phyloP scores from a whole-genome alignment of 805 yeast genomes.

The Candida khao-thaluensis region DNA sequence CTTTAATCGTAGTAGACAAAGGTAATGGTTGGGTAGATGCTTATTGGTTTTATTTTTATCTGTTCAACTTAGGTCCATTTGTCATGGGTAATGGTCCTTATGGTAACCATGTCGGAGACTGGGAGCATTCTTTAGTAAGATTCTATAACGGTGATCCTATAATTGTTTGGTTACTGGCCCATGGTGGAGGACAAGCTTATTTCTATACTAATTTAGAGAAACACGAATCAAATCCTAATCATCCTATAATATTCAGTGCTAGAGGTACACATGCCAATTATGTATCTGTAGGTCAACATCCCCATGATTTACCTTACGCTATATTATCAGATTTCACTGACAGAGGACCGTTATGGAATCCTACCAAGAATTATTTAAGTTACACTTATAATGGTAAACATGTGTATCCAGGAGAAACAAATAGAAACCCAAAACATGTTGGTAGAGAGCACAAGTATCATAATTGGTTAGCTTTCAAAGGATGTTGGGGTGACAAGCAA shows the following conservation, averaged over 20 bases:
- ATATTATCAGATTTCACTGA: constrained; percentile 92
- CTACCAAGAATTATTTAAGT: constrained; percentile 74
- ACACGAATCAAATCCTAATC: constrained; percentile 40
- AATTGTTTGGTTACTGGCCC: constrained; percentile 95
- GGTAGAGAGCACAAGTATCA: constrained; percentile 57
- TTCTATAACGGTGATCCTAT: constrained; percentile 79
- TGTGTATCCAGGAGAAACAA: constrained; percentile 42
- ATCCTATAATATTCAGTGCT: constrained; percentile 83
- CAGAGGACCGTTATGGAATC: constrained; percentile 95
- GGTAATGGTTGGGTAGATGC: constrained; percentile 96
- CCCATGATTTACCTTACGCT: constrained; percentile 92
- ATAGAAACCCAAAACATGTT: constrained; percentile 43
- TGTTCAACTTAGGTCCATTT: constrained; percentile 92
- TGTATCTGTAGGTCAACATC: constrained; percentile 92
- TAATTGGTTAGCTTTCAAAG: constrained; percentile 76
- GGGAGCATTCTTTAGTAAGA: constrained; percentile 93
- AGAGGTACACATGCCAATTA: constrained; percentile 98
- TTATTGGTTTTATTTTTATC: constrained; percentile 93
- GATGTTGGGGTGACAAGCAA: constrained; percentile 90
- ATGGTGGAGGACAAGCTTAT: constrained; percentile 95
- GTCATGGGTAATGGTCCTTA: constrained; percentile 98
- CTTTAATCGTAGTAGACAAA: constrained; percentile 80
- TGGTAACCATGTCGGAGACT: constrained; percentile 96
- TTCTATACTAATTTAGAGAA: constrained; percentile 74
- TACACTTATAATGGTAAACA: constrained; percentile 70